These are phyloP conservation scores for Cercospora sojina DNA, from an alignment of 2,329 filamentous ascomycete genomes.

Conservation along the genomic window DNA sequence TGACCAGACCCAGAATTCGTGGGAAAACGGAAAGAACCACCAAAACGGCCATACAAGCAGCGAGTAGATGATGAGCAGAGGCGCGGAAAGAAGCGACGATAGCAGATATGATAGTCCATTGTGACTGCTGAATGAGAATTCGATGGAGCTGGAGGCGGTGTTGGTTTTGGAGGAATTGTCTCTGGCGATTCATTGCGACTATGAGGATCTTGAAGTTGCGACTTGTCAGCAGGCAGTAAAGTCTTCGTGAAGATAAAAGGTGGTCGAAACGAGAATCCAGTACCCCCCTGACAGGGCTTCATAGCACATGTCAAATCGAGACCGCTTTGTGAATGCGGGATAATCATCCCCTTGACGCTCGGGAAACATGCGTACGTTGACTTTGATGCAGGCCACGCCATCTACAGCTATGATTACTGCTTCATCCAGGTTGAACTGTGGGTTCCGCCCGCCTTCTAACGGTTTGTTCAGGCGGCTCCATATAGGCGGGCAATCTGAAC, in stretches of 20 bases:
- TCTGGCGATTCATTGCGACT: not conserved
- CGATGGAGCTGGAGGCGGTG: too few relatives aligned
- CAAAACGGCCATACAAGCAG: too few relatives aligned
- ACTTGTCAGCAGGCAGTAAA: not conserved
- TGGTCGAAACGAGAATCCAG: not conserved
- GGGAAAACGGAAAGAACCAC: too few relatives aligned
- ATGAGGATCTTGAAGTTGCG: not conserved
- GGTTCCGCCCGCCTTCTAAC: not conserved
- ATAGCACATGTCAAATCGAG: not conserved
- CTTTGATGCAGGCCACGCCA: not conserved
- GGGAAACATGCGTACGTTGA: not conserved
- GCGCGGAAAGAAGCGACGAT: too few relatives aligned
- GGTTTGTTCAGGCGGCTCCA: not conserved
- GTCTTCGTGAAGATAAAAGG: not conserved
- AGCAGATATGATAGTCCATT: too few relatives aligned
- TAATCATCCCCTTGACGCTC: not conserved
- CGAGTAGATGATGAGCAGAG: too few relatives aligned
- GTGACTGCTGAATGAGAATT: too few relatives aligned
- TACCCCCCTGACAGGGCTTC: not conserved
- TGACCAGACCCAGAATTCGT: too few relatives aligned
- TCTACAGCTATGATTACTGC: not conserved
- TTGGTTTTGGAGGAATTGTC: not conserved
- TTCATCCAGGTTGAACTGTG: not conserved
- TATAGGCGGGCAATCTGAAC: not conserved
- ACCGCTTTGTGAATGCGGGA: not conserved